Evolutionary conservation across 495 filamentous ascomycete genomes (phyloP), one percentile per base, ranked within the genome.

Genomic region (Alectoria sarmentosa): DNA sequence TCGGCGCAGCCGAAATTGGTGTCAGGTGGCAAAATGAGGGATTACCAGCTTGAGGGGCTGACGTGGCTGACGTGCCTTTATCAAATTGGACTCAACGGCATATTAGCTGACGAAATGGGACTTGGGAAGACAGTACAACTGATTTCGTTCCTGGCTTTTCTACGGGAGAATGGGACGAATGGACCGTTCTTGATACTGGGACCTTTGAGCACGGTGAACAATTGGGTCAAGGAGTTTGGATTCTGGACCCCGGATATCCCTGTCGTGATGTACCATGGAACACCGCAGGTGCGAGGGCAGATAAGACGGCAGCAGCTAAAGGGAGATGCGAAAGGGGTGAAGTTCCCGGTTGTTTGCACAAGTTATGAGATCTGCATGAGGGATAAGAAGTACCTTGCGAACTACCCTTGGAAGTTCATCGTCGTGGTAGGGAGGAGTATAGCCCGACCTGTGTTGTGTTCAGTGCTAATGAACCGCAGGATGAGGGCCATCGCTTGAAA

Each of bases 21-120:
- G 58, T 88, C 86, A 8, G 93, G 93, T 28, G 94, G 95, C 15
- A 86, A 85, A 19, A 98, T 98, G 95, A 84, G 91, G 28, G 85
- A 86, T 61, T 98, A 98, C 76, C 94, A 98, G 70, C 78, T 98
- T 0, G 92, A 98, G 76, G 94, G 94, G 0, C 73, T 98, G 30
- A 92, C 94, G 26, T 98, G 94, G 94, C 83, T 98, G 70, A 85
- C 83, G 38, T 86, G 86, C 6, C 73, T 90, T 10, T 96, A 91
- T 73, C 91, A 96, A 80, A 96, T 96, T 73, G 92, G 94, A 7
- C 80, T 98, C 71, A 96, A 91, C 70, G 94, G 94, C 0, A 98
- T 98, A 66, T 74, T 98, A 30, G 94, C 94, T 0, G 94, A 98
- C 71, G 94, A 98, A 74, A 98, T 98, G 94, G 94, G 94, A 2